Evolutionary conservation across 2,329 filamentous ascomycete genomes (phyloP), one percentile per base, ranked within the genome.

Genomic region (Calonectria hawksworthii): DNA sequence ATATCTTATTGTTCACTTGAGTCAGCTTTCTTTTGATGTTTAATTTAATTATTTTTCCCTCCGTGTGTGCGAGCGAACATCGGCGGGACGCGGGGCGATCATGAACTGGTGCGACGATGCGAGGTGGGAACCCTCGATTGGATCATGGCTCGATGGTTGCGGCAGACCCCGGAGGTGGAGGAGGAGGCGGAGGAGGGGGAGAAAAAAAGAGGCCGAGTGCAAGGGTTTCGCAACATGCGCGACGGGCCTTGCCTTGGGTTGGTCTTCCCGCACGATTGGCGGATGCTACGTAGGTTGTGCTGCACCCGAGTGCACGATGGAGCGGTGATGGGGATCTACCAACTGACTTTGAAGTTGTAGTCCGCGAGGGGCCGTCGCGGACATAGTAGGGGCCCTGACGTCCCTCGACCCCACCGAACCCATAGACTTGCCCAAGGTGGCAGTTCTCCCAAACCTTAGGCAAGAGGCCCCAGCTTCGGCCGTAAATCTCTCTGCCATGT

Each of bases 121-220:
- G 32, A 72, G 28, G 32, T 44, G 34, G 63, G 54, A 50, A 56
- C 36, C 44, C n/a, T 28, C 56, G 14, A 63, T 63, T 63, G 56
- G 56, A 68, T 52, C 50, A 73, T 68, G 65, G 70, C 47, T 36
- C 61, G 70, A 72, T 68, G n/a, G 16, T 11, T 28, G 47, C 70
- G 50, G 69, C 65, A 68, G 38, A 32, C 54, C 28, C 47, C 23
- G 56, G 26, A 44, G 41, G 7, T 1, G 13, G 38, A 41, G 41
- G 41, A 44, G 56, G 23, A 30, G 23, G 13, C 16, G 28, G 11
- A n/a, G n/a, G n/a, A n/a, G n/a, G n/a, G n/a, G 44, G 21, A n/a
- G 41, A n/a, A n/a, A 47, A n/a, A 44, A 23, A 47, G 9, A 47
- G 44, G 44, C 44, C 44, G 44, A 47, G 44, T 23, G 61, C 61